A percentile compares a stretch with the other conserved stretches of the same genome.
phyloP scores from a whole-genome alignment of 768 basidiomycete species.

The Rhizopogon sp. region DNA sequence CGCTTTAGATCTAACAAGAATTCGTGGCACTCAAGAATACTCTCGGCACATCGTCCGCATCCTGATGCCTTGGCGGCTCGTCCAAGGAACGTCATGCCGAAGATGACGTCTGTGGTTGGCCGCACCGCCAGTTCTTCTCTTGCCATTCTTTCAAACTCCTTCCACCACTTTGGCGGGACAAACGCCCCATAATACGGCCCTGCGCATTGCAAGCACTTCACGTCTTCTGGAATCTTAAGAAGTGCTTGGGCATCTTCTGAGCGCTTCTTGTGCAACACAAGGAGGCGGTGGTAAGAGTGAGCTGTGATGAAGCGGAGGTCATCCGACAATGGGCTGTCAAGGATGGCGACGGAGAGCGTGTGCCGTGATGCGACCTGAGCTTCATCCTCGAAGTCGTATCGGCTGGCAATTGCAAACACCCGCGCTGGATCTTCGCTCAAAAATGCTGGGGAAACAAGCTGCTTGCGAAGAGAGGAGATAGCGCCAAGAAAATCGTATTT shows the following conservation, averaged over 20 bases:
- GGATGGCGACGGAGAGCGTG: constrained; percentile 49
- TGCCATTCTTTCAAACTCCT: constrained; percentile 51
- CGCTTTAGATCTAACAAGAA: constrained; percentile 51
- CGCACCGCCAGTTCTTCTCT: constrained; percentile 50
- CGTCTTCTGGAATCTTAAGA: constrained; percentile 40
- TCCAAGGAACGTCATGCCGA: constrained; percentile 55
- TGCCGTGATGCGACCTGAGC: constrained; percentile 53
- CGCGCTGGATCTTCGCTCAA: constrained; percentile 45
- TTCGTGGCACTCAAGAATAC: constrained; percentile 56
- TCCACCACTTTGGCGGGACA: constrained; percentile 65
- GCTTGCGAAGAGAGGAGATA: constrained; percentile 41
- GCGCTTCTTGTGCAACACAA: constrained; percentile 55
- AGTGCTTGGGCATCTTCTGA: constrained; percentile 42
- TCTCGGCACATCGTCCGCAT: constrained; percentile 62
- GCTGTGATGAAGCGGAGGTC: constrained; percentile 65
- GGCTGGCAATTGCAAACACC: constrained; percentile 68
- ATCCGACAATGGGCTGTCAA: constrained; percentile 51
- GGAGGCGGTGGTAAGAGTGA: constrained; percentile 59
- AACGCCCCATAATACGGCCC: constrained; percentile 40
- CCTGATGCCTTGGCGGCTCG: constrained; percentile 43
- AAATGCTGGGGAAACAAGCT: constrained; percentile 48
- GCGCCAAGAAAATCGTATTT: constrained; percentile 61
- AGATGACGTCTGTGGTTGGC: constrained; percentile 57
- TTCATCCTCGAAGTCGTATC: constrained; percentile 60
- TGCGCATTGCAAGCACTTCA: constrained; percentile 70